Evolutionary conservation across 306 rosid species (phyloP).

Genomic region (Rosa chinensis): DNA sequence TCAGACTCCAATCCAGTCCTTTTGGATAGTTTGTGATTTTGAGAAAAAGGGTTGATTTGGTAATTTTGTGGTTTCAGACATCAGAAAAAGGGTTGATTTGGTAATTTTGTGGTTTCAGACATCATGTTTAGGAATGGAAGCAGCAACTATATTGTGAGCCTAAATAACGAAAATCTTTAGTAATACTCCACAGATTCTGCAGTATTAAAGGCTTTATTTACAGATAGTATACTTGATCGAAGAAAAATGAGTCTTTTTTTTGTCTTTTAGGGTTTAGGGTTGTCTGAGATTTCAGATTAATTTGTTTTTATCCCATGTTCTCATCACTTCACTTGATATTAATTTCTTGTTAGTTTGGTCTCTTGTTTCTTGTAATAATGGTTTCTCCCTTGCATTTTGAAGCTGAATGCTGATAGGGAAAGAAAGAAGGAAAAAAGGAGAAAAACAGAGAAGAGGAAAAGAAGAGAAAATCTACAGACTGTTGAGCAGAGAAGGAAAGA

Average conservation of each 20-base stretch:
- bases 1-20: not conserved
- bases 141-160: not conserved
- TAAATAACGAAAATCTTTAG: not conserved
- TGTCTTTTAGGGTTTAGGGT: not conserved
- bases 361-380: not conserved
- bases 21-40: not conserved
- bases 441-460: conserved; percentile 7
- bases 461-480: not conserved
- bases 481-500: not conserved
- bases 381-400: not conserved
- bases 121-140: not conserved
- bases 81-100: not conserved
- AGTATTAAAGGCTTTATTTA: not conserved
- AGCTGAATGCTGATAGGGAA: not conserved
- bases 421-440: conserved; percentile 13
- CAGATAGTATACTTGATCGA: not conserved
- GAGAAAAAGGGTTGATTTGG: not conserved
- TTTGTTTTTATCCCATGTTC: not conserved
- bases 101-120: not conserved
- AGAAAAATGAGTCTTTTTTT: not conserved
- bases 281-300: not conserved
- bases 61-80: not conserved
- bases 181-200: not conserved
- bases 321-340: not conserved
- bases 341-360: not conserved